Evolutionary conservation across 805 yeast species (phyloP).

Genomic region (Candida ulmi): DNA sequence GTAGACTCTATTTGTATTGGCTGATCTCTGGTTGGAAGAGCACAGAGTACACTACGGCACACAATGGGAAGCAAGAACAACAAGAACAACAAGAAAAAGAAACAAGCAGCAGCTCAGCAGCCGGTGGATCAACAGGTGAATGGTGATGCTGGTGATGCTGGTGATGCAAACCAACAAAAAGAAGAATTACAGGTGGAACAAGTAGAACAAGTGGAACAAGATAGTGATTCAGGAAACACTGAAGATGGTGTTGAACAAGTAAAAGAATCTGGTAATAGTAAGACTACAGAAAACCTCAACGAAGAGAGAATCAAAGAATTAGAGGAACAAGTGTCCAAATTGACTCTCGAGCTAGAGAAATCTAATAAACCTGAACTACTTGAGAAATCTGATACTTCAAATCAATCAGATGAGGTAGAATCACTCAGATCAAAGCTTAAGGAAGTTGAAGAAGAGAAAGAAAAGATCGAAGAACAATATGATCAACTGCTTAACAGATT

Average conservation of each 20-base stretch:
- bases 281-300: not conserved
- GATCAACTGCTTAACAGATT: conserved; percentile 56
- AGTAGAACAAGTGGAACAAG: not conserved
- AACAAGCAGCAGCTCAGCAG: conserved; percentile 1
- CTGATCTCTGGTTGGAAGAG: no score
- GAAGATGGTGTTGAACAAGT: not conserved
- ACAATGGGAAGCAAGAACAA: conserved; percentile 1
- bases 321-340: conserved; percentile 7
- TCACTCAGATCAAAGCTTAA: conserved; percentile 26
- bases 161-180: conserved; percentile 2
- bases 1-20: no score
- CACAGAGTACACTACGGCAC: no score
- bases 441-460: conserved; percentile 44
- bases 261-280: not conserved
- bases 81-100: conserved; percentile 6
- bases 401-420: conserved; percentile 7
- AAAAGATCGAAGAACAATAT: conserved; percentile 52
- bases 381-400: not conserved
- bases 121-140: no score
- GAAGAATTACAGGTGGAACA: conserved; percentile 1
- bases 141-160: no score
- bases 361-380: not conserved
- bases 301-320: conserved; percentile 5
- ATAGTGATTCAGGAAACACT: not conserved
- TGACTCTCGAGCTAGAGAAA: conserved; percentile 8